phyloP scores from a whole-genome alignment of 1,284 basidiomycete genomes.

The Ustilago esculenta region DNA sequence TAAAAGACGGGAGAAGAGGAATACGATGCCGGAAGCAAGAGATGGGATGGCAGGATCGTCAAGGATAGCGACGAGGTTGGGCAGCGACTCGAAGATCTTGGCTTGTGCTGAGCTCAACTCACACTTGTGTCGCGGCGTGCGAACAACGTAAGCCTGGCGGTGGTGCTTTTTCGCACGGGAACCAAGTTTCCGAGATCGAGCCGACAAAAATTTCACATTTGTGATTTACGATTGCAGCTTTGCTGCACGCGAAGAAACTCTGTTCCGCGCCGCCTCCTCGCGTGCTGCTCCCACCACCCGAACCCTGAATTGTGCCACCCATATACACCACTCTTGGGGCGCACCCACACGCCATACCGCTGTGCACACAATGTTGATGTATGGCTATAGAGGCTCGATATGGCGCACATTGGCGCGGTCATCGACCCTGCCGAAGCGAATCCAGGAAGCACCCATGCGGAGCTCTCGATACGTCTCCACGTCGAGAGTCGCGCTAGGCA shows the following conservation, averaged over 20 bases:
- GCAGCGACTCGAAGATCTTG: conserved; percentile 16
- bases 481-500: conserved; percentile 11
- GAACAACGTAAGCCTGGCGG: conserved; percentile 32
- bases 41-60: too few relatives aligned
- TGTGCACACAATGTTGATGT: conserved; percentile 3
- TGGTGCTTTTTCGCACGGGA: conserved; percentile 16
- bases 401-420: conserved; percentile 10
- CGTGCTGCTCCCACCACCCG: neutral
- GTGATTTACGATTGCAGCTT: too few relatives aligned
- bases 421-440: neutral
- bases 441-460: too few relatives aligned
- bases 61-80: neutral
- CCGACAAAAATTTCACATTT: conserved; percentile 1
- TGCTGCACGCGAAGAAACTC: too few relatives aligned
- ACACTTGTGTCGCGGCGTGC: conserved; percentile 1
- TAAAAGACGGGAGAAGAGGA: neutral
- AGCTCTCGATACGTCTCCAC: conserved; percentile 32
- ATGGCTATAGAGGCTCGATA: neutral
- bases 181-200: neutral
- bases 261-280: too few relatives aligned
- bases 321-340: too few relatives aligned
- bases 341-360: too few relatives aligned
- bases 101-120: conserved; percentile 48
- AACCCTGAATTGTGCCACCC: too few relatives aligned
- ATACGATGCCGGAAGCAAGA: too few relatives aligned